Evolutionary conservation across 176 grass and related monocot genomes (phyloP), one percentile per base, ranked within the genome.

Genomic region (Musa itinerans): DNA sequence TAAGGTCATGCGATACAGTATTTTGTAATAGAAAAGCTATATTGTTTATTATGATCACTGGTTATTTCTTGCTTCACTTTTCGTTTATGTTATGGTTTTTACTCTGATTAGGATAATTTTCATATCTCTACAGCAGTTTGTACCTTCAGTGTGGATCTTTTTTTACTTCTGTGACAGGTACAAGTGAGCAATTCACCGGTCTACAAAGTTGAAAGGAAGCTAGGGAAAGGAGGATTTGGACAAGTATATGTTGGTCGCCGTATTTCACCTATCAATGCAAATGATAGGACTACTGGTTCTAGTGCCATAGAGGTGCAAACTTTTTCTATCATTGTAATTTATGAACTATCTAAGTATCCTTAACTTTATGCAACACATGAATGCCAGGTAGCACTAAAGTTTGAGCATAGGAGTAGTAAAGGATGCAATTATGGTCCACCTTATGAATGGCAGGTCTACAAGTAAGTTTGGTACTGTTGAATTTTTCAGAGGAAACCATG

Each of bases 191-290:
- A 74, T 83, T 99, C 95, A 69, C 90, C 95, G 9, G 85, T 75
- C 43, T 99, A 99, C 84, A 94, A 68, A 87, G 76, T 94, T 77
- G 88, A 92, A 19, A 91, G 71, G 80, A 94, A 80, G 76, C 95
- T 99, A 48, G 95, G 95, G 9, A 94, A 99, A 83, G 95, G 95
- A 86, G 91, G 95, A 81, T 99, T 94, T 87, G 95, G 95, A 27
- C 95, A 99, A 89, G 95, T 99, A 51, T 99, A 94, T 77, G 88
- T 99, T 81, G 95, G 95, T 52, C 86, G 77, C 19, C 86, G 88
- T 74, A 63, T 86, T 54, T 76, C 81, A 61, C 76, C 81, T 66
- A 43, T 69, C 23, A 64, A 65, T 72, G 72, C 76, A 63, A 82
- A 57, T 67, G 65, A 79, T 80, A 72, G 27, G 67, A 22, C 29